Evolutionary conservation across 345 rosid genomes (phyloP).

Genomic region (Aegle marmelos): DNA sequence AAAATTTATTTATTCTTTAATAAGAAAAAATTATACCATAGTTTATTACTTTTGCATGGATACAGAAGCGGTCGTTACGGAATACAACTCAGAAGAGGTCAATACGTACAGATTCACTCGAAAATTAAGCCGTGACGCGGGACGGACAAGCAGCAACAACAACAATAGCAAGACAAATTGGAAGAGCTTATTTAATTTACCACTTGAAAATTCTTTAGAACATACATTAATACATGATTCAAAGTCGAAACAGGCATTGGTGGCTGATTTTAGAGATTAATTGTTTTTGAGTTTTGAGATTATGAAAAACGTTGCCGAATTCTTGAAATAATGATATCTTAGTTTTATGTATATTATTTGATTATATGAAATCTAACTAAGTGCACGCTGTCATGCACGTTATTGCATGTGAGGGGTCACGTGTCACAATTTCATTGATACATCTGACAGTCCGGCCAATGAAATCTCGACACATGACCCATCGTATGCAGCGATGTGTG

Average conservation of each 20-base stretch:
- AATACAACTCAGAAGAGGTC: neutral
- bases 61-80: neutral
- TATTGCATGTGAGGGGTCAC: no score
- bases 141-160: slow-evolving; percentile 14
- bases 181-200: neutral
- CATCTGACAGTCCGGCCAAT: rapidly evolving
- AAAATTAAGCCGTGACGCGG: neutral
- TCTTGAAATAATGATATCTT: neutral
- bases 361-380: neutral
- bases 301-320: neutral
- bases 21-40: neutral
- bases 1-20: neutral
- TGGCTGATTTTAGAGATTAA: neutral
- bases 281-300: neutral
- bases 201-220: neutral
- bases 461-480: no score
- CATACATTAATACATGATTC: neutral
- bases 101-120: neutral
- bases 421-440: no score
- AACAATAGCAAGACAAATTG: slow-evolving; percentile 2
- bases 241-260: neutral
- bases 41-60: neutral
- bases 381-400: no score
- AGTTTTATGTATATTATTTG: neutral
- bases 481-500: no score